Evolutionary conservation across 1,284 basidiomycete genomes (phyloP).

Genomic region (Microbotryum lychnidis-dioicae): DNA sequence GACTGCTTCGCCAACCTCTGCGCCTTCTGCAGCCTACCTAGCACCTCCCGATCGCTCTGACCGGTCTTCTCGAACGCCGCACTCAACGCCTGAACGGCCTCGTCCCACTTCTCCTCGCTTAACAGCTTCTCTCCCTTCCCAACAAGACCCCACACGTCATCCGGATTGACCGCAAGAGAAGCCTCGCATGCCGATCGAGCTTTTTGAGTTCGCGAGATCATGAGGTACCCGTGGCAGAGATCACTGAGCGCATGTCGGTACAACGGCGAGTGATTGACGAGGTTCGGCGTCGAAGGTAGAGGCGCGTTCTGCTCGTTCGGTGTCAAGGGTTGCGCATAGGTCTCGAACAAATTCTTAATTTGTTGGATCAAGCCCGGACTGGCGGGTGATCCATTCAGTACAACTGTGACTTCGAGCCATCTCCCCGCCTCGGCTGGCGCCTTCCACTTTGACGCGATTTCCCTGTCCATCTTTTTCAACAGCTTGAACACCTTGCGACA

Average conservation of each 20-base stretch:
- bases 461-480: slow-evolving; percentile 68
- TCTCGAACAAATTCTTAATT: slow-evolving; percentile 52
- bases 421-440: slow-evolving; percentile 59
- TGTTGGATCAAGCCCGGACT: slow-evolving; percentile 35
- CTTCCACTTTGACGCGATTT: slow-evolving; percentile 57
- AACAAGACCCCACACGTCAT: slow-evolving; percentile 51
- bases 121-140: slow-evolving; percentile 66
- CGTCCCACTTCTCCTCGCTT: slow-evolving; percentile 75
- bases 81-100: slow-evolving; percentile 69
- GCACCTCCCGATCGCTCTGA: slow-evolving; percentile 62
- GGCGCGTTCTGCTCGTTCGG: slow-evolving; percentile 41
- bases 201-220: slow-evolving; percentile 44
- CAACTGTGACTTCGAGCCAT: slow-evolving; percentile 49
- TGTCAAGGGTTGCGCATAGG: slow-evolving; percentile 59
- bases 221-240: slow-evolving; percentile 67
- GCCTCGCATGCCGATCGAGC: slow-evolving; percentile 58
- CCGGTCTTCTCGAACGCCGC: slow-evolving; percentile 76
- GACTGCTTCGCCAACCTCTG: slow-evolving; percentile 81
- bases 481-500: slow-evolving; percentile 72
- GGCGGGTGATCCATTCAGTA: slow-evolving; percentile 56
- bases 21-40: slow-evolving; percentile 65
- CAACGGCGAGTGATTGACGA: slow-evolving; percentile 13
- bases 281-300: slow-evolving; percentile 4
- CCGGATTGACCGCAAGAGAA: slow-evolving; percentile 51
- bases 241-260: slow-evolving; percentile 51